Conservation (phyloP, 1,139 yeast species). For the Blastobotrys petasosporus region DNA sequence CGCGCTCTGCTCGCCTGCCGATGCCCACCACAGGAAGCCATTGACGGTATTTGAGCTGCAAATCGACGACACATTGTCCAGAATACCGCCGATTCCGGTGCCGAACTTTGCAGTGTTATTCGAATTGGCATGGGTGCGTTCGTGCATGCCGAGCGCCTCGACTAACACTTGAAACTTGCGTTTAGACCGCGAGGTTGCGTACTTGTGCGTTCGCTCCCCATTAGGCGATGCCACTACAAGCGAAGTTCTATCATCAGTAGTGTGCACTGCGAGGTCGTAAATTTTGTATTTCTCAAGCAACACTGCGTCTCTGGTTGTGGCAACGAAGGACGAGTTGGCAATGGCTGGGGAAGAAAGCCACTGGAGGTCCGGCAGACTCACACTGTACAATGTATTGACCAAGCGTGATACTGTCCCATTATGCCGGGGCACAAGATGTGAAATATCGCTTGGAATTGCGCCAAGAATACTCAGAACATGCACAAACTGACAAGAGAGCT, state of each 20-base stretch:
- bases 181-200: slow-evolving; percentile 27
- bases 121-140: slow-evolving; percentile 1
- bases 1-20: slow-evolving; percentile 60
- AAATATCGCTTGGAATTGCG: slow-evolving; percentile 39
- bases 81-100: slow-evolving; percentile 6
- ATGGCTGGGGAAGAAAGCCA: slow-evolving; percentile 17
- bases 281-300: slow-evolving; percentile 47
- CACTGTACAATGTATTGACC: slow-evolving; percentile 40
- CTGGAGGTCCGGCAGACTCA: slow-evolving; percentile 53
- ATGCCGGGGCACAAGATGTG: slow-evolving; percentile 21
- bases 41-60: slow-evolving; percentile 12
- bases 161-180: slow-evolving; percentile 27
- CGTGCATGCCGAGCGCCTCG: slow-evolving; percentile 25
- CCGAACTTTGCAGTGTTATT: slow-evolving; percentile 9
- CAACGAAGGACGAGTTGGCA: slow-evolving; percentile 43
- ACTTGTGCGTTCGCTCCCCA: neutral
- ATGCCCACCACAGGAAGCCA: slow-evolving; percentile 79
- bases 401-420: slow-evolving; percentile 10
- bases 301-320: slow-evolving; percentile 68
- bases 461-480: slow-evolving; percentile 47
- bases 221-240: slow-evolving; percentile 5
- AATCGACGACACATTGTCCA: slow-evolving; percentile 4
- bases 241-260: slow-evolving; percentile 1
- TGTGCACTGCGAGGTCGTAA: slow-evolving; percentile 44
- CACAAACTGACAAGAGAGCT: slow-evolving; percentile 42